Evolutionary conservation across 1,284 basidiomycete genomes (phyloP), one percentile per base, ranked within the genome.

Genomic region (Limonomyces culmigenus): DNA sequence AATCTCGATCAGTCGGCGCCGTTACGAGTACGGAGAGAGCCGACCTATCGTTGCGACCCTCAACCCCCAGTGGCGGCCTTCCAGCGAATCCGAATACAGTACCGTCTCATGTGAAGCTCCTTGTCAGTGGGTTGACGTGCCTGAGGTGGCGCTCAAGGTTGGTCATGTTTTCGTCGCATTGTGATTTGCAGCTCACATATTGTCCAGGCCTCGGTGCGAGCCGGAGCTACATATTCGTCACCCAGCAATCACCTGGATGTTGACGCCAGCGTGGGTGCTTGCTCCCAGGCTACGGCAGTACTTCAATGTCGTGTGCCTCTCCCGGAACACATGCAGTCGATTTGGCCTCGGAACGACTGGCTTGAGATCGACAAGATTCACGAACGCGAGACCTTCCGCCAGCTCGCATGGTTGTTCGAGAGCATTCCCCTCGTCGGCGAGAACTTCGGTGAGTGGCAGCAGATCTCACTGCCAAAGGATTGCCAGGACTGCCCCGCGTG

Each of bases 331-430:
- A 71, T 75, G 8, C 78, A 83, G 34, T 45, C 63, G 2, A 81
- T 88, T 49, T 95, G 89, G 89, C 71, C 78, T 3, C 60, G 62
- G 25, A 71, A 66, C 6, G 43, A 50, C 2, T 93, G 86, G 86
- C 59, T 58, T 20, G 80, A 88, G 47, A 71, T 95, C 20, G 86
- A 92, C 51, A 77, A 84, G 43, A 63, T 86, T 5, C 78, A 89
- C 47, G 83, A 92, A 46, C 77, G 87, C 4, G 62, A 70, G 2
- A 80, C 75, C 0, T 92, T 89, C 62, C 73, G 72, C 43, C 64
- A 75, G 5, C 52, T 92, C 5, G 80, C 87, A 0, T 95, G 89
- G 88, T 60, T 93, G 20, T 63, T 86, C 12, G 85, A 91, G 49
- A 72, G 86, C 36, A 67, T 91, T 40, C 76, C 83, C 3, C 68